phyloP scores from a whole-genome alignment of 1,284 basidiomycete species.

The Ceratobasidium sp. region DNA sequence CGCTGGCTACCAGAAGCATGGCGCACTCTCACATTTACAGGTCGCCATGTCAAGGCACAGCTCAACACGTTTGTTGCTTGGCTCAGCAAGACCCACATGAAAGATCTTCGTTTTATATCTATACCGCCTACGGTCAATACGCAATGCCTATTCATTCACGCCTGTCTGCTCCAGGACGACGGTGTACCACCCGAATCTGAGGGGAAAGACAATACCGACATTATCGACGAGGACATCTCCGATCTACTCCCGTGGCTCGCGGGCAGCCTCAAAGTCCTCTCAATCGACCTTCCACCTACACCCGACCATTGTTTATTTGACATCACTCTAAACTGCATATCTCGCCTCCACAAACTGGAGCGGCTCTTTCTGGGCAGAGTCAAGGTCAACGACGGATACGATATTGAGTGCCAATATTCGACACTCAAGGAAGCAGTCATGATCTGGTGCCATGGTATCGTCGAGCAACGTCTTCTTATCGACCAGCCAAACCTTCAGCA shows the following conservation, averaged over 20 bases:
- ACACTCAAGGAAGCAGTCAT: slow-evolving; percentile 21
- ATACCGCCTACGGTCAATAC: too few species aligned
- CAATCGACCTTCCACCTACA: slow-evolving; percentile 30
- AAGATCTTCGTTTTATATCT: background rate
- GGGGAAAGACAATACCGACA: slow-evolving; percentile 25
- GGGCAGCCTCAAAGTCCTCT: slow-evolving; percentile 15
- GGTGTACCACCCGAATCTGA: slow-evolving; percentile 1
- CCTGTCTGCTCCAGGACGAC: slow-evolving; percentile 23
- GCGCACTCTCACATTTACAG: slow-evolving; percentile 18
- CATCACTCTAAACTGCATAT: slow-evolving; percentile 8
- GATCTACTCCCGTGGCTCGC: slow-evolving; percentile 3
- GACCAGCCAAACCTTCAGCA: slow-evolving; percentile 17
- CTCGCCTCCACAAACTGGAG: slow-evolving; percentile 12
- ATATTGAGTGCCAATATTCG: slow-evolving; percentile 5
- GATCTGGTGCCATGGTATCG: slow-evolving; percentile 35
- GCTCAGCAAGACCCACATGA: background rate
- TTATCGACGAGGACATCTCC: slow-evolving; percentile 7
- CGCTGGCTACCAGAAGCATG: slow-evolving; percentile 26
- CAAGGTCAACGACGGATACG: slow-evolving; percentile 33
- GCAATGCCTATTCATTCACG: slow-evolving; percentile 15
- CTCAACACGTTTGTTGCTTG: slow-evolving; percentile 10
- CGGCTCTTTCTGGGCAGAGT: slow-evolving; percentile 35
- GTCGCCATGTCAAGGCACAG: slow-evolving; percentile 27
- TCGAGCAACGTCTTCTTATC: slow-evolving; percentile 17
- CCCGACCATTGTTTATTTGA: slow-evolving; percentile 23